These are phyloP conservation scores for Corymbia calophylla DNA, from an alignment of 441 rosid genomes.

Conservation along the genomic window DNA sequence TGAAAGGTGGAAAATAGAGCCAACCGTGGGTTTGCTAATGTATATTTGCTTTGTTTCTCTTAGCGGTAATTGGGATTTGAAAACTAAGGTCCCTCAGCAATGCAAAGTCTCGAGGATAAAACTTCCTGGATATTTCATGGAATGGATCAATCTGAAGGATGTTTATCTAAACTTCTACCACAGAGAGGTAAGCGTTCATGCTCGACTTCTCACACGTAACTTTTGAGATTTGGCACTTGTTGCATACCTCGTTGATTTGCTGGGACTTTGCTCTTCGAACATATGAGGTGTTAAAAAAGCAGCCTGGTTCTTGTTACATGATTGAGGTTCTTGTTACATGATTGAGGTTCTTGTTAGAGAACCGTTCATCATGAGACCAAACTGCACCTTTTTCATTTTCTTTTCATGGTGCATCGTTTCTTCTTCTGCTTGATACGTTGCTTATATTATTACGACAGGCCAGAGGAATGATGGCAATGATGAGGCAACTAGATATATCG, in stretches of 20 bases:
- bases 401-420: background rate
- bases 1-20: background rate
- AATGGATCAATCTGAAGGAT: conserved; percentile 94
- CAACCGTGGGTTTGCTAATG: background rate
- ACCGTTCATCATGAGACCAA: background rate
- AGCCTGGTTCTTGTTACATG: background rate
- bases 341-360: background rate
- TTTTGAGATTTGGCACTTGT: background rate
- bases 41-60: background rate
- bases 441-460: conserved; percentile 39
- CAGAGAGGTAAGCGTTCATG: conserved; percentile 32
- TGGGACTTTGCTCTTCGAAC: background rate
- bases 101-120: conserved; percentile 60
- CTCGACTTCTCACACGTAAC: background rate
- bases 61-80: conserved; percentile 98
- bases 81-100: conserved; percentile 82
- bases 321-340: background rate
- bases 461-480: conserved; percentile 88
- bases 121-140: conserved; percentile 76
- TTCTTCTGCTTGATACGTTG: background rate
- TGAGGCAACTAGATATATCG: conserved; percentile 62
- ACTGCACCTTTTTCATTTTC: background rate
- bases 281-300: background rate
- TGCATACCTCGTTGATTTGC: background rate
- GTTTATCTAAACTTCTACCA: conserved; percentile 66